Conservation (phyloP, 352 stramenopile genomes). For the Globisporangium cylindrosporum region DNA sequence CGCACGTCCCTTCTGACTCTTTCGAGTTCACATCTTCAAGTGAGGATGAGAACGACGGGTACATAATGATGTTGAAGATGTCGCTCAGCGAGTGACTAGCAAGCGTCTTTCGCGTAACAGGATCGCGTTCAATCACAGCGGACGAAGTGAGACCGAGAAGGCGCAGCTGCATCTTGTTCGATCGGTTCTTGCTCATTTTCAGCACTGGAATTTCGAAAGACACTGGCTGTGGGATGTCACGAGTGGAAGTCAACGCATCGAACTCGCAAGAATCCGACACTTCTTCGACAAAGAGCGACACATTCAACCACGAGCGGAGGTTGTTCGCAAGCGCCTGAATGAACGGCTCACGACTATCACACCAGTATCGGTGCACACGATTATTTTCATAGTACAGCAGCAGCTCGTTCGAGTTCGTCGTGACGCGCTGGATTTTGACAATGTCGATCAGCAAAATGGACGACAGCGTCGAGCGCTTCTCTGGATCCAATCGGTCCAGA, state of each 20-base stretch:
- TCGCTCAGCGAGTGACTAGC: conserved; percentile 68
- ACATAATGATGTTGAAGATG: conserved; percentile 87
- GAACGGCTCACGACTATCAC: conserved; percentile 81
- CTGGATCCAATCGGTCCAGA: conserved; percentile 65
- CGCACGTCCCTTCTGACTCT: conserved; percentile 54
- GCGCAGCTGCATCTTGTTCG: conserved; percentile 67
- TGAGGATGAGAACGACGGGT: conserved; percentile 72
- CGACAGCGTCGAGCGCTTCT: conserved; percentile 66
- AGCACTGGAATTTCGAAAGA: conserved; percentile 83
- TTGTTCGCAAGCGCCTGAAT: conserved; percentile 88
- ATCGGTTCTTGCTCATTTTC: conserved; percentile 83
- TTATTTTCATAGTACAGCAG: conserved; percentile 87
- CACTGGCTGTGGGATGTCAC: conserved; percentile 77
- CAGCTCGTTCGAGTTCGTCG: conserved; percentile 79
- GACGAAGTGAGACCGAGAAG: conserved; percentile 67
- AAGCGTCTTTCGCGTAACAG: conserved; percentile 64
- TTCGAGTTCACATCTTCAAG: conserved; percentile 38
- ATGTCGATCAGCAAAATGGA: conserved; percentile 87
- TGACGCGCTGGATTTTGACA: conserved; percentile 86
- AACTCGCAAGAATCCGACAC: conserved; percentile 84
- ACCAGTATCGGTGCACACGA: conserved; percentile 86
- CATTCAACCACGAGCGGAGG: conserved; percentile 79
- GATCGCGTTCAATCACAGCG: conserved; percentile 73
- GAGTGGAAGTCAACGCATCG: conserved; percentile 71
- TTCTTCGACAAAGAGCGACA: conserved; percentile 81